Conservation (phyloP, 1,284 basidiomycete species). For the Cryptococcus sp. region DNA sequence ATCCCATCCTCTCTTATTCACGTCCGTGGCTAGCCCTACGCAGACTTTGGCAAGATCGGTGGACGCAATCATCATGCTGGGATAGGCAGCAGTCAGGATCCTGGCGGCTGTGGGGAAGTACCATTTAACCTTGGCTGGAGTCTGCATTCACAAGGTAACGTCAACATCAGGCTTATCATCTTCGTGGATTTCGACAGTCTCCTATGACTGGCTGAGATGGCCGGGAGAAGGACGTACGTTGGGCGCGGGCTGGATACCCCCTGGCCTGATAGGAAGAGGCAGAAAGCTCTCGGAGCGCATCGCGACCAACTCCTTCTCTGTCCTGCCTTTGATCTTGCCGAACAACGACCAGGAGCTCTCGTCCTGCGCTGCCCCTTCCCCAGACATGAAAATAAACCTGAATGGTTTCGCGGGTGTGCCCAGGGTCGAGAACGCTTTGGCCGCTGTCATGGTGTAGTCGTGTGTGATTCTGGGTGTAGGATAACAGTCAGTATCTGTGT, state of each 20-base stretch:
- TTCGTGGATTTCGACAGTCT: not conserved
- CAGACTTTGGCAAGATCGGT: slow-evolving; percentile 19
- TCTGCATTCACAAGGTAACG: too few species aligned
- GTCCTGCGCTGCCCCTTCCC: slow-evolving; percentile 29
- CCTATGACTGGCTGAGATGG: too few species aligned
- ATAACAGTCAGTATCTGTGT: not conserved
- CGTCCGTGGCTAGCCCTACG: slow-evolving; percentile 19
- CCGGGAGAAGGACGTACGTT: slow-evolving; percentile 20
- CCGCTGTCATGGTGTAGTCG: slow-evolving; percentile 29
- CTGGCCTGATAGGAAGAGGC: slow-evolving; percentile 28
- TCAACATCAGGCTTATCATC: too few species aligned
- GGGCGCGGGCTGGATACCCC: slow-evolving; percentile 26
- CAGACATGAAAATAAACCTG: slow-evolving; percentile 37
- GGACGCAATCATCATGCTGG: slow-evolving; percentile 12
- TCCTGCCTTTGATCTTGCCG: slow-evolving; percentile 27
- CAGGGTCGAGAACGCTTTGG: slow-evolving; percentile 23
- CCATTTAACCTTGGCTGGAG: too few species aligned
- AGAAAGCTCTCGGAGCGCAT: slow-evolving; percentile 15
- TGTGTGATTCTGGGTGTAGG: slow-evolving; percentile 29
- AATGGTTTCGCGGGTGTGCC: slow-evolving; percentile 26
- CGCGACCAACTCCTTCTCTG: slow-evolving; percentile 26
- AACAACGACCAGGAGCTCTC: slow-evolving; percentile 23
- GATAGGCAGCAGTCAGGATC: slow-evolving; percentile 9
- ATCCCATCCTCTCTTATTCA: slow-evolving; percentile 35
- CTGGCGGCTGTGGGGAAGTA: not conserved